phyloP scores from a whole-genome alignment of 2,329 filamentous ascomycete species.

The Daldinia eschscholtzii region DNA sequence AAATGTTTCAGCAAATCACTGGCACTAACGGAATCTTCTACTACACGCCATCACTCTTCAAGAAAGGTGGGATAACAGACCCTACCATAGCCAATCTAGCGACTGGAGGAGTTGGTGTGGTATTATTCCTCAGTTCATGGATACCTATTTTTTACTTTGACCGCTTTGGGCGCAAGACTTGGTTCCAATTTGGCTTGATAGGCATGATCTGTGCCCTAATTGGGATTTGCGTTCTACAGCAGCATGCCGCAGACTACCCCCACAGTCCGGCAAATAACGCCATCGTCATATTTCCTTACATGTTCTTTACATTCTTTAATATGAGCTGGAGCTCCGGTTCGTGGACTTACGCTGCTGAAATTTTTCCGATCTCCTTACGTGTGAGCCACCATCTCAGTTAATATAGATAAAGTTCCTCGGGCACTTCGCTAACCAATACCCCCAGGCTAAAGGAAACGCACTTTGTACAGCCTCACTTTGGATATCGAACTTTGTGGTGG shows the following conservation, averaged over 20 bases:
- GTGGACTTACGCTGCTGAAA: slow-evolving; percentile 52
- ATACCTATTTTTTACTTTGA: slow-evolving; percentile 52
- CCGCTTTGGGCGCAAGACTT: slow-evolving; percentile 51
- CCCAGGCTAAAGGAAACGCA: slow-evolving; percentile 51
- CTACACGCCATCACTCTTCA: slow-evolving; percentile 48
- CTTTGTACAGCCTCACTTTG: slow-evolving; percentile 51
- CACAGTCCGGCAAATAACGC: slow-evolving; percentile 46
- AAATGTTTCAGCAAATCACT: slow-evolving; percentile 51
- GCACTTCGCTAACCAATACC: neutral
- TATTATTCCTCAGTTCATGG: slow-evolving; percentile 50
- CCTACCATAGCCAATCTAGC: slow-evolving; percentile 50
- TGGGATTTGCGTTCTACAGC: slow-evolving; percentile 49
- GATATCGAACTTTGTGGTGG: slow-evolving; percentile 49
- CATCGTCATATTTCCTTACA: slow-evolving; percentile 50
- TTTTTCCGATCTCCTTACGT: slow-evolving; percentile 50
- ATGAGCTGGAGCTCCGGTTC: slow-evolving; percentile 51
- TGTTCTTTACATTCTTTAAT: slow-evolving; percentile 52
- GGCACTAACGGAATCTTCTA: slow-evolving; percentile 50
- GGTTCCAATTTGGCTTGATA: slow-evolving; percentile 49
- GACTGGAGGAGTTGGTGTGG: slow-evolving; percentile 49
- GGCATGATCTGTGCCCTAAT: slow-evolving; percentile 50
- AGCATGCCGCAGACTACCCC: slow-evolving; percentile 48
- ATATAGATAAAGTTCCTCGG: neutral
- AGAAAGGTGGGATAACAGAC: slow-evolving; percentile 46
- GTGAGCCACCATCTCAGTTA: slow-evolving; percentile 35